Conservation (phyloP, 2,329 filamentous ascomycete genomes). For the Fusarium setosum region DNA sequence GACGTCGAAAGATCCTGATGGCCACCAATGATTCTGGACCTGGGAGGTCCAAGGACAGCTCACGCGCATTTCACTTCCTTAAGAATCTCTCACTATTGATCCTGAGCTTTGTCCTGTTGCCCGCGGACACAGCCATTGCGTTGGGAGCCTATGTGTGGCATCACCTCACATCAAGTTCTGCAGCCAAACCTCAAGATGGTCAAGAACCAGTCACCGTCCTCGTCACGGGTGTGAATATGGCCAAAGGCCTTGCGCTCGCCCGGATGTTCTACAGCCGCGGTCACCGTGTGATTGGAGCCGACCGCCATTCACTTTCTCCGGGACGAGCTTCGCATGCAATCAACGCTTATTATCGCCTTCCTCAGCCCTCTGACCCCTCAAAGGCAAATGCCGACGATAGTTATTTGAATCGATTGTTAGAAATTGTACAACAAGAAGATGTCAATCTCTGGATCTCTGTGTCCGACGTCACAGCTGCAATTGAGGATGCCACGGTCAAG, state of each 20-base stretch:
- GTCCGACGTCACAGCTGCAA: slow-evolving; percentile 73
- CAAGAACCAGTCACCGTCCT: slow-evolving; percentile 62
- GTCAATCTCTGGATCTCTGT: slow-evolving; percentile 81
- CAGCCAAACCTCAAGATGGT: neutral
- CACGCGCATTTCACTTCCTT: slow-evolving; percentile 5
- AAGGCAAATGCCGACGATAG: slow-evolving; percentile 45
- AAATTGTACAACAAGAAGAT: slow-evolving; percentile 68
- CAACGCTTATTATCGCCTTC: slow-evolving; percentile 62
- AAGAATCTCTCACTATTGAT: slow-evolving; percentile 29
- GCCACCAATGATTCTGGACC: neutral
- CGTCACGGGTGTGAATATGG: slow-evolving; percentile 79
- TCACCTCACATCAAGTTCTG: neutral
- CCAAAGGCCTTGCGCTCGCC: slow-evolving; percentile 75
- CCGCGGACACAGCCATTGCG: neutral
- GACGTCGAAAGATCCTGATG: neutral
- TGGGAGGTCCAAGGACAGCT: neutral
- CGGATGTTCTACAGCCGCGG: slow-evolving; percentile 72
- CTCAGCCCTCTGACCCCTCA: slow-evolving; percentile 40
- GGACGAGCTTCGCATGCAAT: slow-evolving; percentile 70
- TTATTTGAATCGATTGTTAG: slow-evolving; percentile 68
- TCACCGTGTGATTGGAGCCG: slow-evolving; percentile 78
- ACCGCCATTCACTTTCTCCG: slow-evolving; percentile 64
- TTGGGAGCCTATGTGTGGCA: slow-evolving; percentile 18
- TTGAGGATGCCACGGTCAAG: slow-evolving; percentile 75
- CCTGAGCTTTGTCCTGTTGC: slow-evolving; percentile 24